A percentile compares a stretch with the other conserved stretches of the same genome.
Conservation (phyloP, 179 eudicot species). For the Sideroxylon spinosum region DNA sequence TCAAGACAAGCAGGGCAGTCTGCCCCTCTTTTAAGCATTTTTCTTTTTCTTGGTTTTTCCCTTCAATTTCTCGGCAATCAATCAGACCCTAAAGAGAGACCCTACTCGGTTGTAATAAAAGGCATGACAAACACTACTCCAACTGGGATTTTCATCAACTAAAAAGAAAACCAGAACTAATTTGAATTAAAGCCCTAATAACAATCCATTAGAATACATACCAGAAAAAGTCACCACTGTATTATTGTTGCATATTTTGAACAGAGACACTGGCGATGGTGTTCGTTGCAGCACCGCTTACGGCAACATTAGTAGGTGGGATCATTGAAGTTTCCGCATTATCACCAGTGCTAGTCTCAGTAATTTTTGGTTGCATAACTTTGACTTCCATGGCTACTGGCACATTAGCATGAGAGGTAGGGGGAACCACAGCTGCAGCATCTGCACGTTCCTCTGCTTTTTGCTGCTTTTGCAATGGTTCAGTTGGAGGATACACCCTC, state of each 20-base stretch:
- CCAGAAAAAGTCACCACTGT: neutral
- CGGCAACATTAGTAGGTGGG: slow-evolving; percentile 15
- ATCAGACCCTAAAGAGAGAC: neutral
- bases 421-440: neutral
- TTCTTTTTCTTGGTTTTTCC: neutral
- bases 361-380: slow-evolving; percentile 2
- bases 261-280: neutral
- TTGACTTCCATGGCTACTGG: neutral
- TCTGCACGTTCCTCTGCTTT: slow-evolving; percentile 21
- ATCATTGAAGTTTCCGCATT: neutral
- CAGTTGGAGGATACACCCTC: slow-evolving; percentile 32
- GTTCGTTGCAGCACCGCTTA: neutral
- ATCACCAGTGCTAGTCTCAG: slow-evolving; percentile 1
- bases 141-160: neutral
- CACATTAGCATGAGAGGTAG: neutral
- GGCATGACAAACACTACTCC: too few relatives aligned
- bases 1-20: neutral
- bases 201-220: neutral
- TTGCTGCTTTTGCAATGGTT: slow-evolving; percentile 24
- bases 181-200: neutral
- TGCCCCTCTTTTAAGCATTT: neutral
- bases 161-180: neutral
- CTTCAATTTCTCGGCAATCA: neutral
- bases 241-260: slow-evolving; percentile 1
- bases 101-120: too few relatives aligned